Percentiles rank a stretch among this genome's conserved stretches.
These are phyloP conservation scores for Fusarium begoniae DNA, from an alignment of 2,329 filamentous ascomycete species.

Conservation along the genomic window DNA sequence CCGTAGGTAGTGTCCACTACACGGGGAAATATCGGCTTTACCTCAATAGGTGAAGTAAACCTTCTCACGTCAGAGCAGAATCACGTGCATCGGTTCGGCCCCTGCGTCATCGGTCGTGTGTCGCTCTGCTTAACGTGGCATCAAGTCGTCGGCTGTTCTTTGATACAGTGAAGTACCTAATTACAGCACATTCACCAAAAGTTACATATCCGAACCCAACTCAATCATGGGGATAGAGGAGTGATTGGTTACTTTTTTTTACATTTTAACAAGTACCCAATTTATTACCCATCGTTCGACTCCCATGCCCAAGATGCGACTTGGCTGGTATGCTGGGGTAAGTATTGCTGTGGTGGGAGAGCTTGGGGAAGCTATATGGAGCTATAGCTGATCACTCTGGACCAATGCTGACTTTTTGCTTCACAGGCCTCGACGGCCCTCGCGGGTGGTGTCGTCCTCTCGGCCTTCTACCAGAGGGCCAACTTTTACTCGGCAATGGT, in stretches of 20 bases:
- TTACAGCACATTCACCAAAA: slow-evolving; percentile 18
- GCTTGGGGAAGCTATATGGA: slow-evolving; percentile 38
- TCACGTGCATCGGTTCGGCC: slow-evolving; percentile 36
- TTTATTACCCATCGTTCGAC: slow-evolving; percentile 10
- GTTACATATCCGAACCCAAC: slow-evolving; percentile 5
- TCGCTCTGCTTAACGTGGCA: slow-evolving; percentile 44
- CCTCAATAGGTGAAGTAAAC: not conserved
- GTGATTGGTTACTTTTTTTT: slow-evolving; percentile 26
- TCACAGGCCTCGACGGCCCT: slow-evolving; percentile 80
- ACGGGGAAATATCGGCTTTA: slow-evolving; percentile 29
- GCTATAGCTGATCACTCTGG: slow-evolving; percentile 29
- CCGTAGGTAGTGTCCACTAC: too few relatives aligned
- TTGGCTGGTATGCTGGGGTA: slow-evolving; percentile 70
- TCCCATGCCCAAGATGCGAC: slow-evolving; percentile 61
- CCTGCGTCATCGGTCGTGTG: slow-evolving; percentile 42
- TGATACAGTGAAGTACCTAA: slow-evolving; percentile 2
- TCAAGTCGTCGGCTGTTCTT: slow-evolving; percentile 33
- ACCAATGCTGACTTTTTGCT: slow-evolving; percentile 30
- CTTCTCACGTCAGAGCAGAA: slow-evolving; percentile 8
- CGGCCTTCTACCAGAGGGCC: slow-evolving; percentile 91
- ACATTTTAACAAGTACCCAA: slow-evolving; percentile 13
- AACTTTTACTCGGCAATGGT: slow-evolving; percentile 99
- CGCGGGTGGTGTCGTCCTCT: slow-evolving; percentile 83
- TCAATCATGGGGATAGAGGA: slow-evolving; percentile 37
- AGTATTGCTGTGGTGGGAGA: slow-evolving; percentile 44